Percentiles rank a stretch among this genome's conserved stretches.
Conservation (phyloP, 441 rosid species). For the Adansonia rubrostipa region DNA sequence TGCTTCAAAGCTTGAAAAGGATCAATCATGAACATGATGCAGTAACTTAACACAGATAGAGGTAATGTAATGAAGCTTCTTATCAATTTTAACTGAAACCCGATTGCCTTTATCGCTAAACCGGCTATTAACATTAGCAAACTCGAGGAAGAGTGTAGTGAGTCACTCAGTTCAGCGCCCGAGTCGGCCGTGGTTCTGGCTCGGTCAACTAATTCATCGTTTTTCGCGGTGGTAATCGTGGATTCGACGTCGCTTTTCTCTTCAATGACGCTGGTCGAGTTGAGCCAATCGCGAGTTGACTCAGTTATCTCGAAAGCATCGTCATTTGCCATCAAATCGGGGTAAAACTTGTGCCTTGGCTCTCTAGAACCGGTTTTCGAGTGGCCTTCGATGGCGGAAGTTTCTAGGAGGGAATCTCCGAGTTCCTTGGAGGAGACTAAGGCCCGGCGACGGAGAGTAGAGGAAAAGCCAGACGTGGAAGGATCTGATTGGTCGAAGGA, state of each 20-base stretch:
- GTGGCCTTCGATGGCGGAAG: constrained; percentile 20
- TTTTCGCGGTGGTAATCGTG: constrained; percentile 30
- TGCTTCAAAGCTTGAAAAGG: constrained; percentile 58
- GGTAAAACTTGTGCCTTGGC: constrained; percentile 27
- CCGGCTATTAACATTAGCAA: constrained; percentile 49
- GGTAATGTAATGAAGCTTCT: constrained; percentile 55
- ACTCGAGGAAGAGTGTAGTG: constrained; percentile 29
- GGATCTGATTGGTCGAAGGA: constrained; percentile 38
- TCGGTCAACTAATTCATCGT: constrained; percentile 15
- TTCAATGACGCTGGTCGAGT: constrained; percentile 23
- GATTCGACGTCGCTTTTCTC: constrained; percentile 31
- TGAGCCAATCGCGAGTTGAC: constrained; percentile 29
- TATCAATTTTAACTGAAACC: constrained; percentile 62
- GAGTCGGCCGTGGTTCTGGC: constrained; percentile 33
- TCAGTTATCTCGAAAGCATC: constrained; percentile 33
- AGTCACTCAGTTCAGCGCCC: constrained; percentile 32
- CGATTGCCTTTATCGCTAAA: constrained; percentile 63
- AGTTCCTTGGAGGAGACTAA: constrained; percentile 10
- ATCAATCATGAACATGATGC: constrained; percentile 48
- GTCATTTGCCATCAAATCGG: constrained; percentile 39
- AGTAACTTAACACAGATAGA: constrained; percentile 39
- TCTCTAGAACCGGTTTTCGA: constrained; percentile 27
- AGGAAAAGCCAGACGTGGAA: constrained; percentile 37
- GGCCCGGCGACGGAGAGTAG: constrained; percentile 47
- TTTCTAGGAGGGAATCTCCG: constrained; percentile 24